phyloP scores from a whole-genome alignment of 495 filamentous ascomycete species.

The Trichoderma asperelloides region DNA sequence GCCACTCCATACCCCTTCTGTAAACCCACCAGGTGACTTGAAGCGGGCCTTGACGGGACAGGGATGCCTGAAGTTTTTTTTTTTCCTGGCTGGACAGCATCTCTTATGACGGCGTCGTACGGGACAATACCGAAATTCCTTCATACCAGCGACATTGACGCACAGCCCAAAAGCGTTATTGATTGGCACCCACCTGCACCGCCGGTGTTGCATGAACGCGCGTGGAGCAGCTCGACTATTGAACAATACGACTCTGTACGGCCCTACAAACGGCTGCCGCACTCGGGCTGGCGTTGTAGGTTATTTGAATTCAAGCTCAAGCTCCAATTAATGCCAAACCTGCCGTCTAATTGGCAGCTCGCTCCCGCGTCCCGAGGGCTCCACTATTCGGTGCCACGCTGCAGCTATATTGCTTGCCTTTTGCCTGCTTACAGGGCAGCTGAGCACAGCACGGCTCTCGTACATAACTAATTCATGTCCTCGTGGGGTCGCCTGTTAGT shows the following conservation, averaged over 20 bases:
- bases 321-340: no score
- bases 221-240: background rate
- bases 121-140: background rate
- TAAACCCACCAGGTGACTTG: conserved; percentile 2
- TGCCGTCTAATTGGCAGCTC: background rate
- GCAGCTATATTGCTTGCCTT: background rate
- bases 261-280: no score
- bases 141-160: background rate
- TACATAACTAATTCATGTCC: background rate
- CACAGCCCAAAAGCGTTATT: background rate
- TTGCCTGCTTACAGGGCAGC: no score
- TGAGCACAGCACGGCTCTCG: no score
- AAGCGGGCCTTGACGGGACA: background rate
- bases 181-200: background rate
- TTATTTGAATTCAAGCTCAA: no score
- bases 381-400: background rate
- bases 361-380: background rate
- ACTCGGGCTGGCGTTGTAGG: no score
- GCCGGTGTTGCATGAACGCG: background rate
- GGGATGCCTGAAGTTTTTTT: background rate
- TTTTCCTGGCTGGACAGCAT: background rate
- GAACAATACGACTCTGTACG: background rate
- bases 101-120: background rate
- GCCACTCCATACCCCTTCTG: background rate
- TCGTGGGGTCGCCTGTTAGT: background rate